Evolutionary conservation across 208 protist genomes (phyloP).

Genomic region (Leishmania arabica): DNA sequence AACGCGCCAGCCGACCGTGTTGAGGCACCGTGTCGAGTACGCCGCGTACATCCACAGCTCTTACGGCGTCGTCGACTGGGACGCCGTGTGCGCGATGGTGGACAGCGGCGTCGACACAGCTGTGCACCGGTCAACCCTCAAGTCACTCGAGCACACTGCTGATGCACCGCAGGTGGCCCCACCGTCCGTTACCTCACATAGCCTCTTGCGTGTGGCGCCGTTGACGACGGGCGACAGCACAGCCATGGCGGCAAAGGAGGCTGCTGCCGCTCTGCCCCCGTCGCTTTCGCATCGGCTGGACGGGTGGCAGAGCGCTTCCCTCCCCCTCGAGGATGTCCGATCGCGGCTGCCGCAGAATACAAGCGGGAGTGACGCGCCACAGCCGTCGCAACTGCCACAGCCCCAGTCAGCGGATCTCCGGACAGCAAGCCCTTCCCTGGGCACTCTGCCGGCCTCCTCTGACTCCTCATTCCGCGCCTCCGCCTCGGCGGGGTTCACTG

Average conservation of each 20-base stretch:
- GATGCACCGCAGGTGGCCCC: background rate
- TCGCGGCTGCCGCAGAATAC: slow-evolving; percentile 1
- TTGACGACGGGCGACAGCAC: background rate
- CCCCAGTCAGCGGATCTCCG: background rate
- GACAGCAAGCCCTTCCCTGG: background rate
- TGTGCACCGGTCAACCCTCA: slow-evolving; percentile 32
- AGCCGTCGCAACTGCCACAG: background rate
- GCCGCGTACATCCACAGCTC: slow-evolving; percentile 43
- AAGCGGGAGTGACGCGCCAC: background rate
- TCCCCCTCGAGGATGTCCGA: slow-evolving; percentile 8
- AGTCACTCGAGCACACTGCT: slow-evolving; percentile 10
- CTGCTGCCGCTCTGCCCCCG: background rate
- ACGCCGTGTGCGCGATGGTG: slow-evolving; percentile 46
- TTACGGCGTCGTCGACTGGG: slow-evolving; percentile 65
- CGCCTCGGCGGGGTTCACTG: background rate
- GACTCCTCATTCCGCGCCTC: background rate
- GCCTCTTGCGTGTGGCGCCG: background rate
- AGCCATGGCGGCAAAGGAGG: background rate
- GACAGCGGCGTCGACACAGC: slow-evolving; percentile 34
- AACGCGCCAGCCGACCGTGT: slow-evolving; percentile 36
- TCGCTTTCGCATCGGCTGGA: background rate
- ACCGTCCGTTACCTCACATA: background rate
- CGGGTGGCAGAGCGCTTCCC: slow-evolving; percentile 3
- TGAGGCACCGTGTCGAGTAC: slow-evolving; percentile 66
- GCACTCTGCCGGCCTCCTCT: background rate